A percentile compares a stretch with the other conserved stretches of the same genome.
phyloP scores from a whole-genome alignment of 2,329 filamentous ascomycete species.

The Verticillium isaacii region DNA sequence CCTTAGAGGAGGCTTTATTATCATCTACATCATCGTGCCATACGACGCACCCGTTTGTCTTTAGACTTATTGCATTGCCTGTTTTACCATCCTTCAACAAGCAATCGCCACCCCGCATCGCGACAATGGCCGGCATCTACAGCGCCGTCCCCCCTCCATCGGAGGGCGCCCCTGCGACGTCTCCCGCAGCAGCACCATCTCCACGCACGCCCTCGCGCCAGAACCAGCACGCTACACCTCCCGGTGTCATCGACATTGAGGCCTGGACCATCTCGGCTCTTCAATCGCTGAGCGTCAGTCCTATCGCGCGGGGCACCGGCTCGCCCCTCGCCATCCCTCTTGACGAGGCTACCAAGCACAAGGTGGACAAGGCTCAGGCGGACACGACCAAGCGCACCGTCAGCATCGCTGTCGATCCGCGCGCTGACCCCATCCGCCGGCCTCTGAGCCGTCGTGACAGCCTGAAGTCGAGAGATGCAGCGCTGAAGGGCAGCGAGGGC shows the following conservation, averaged over 20 bases:
- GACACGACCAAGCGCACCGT: slow-evolving; percentile 7
- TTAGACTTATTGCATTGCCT: not conserved
- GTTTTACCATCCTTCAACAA: not conserved
- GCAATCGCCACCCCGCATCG: not conserved
- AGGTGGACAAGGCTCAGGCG: slow-evolving; percentile 4
- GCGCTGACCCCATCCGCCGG: slow-evolving; percentile 30
- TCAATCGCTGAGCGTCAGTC: slow-evolving; percentile 49
- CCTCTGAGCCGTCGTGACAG: slow-evolving; percentile 50
- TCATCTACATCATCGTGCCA: not conserved
- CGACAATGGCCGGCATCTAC: slow-evolving; percentile 44
- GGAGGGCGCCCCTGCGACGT: slow-evolving; percentile 13
- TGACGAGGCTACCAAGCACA: slow-evolving; percentile 43
- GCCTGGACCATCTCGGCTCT: slow-evolving; percentile 61
- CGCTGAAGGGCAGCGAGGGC: slow-evolving; percentile 88
- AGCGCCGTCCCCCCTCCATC: slow-evolving; percentile 47
- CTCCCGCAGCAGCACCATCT: slow-evolving; percentile 12
- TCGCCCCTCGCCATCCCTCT: slow-evolving; percentile 70
- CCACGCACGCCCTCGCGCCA: slow-evolving; percentile 15
- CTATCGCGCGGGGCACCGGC: slow-evolving; percentile 54
- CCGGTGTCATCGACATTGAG: slow-evolving; percentile 52
- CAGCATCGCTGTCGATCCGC: slow-evolving; percentile 17
- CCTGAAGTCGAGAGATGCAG: slow-evolving; percentile 59
- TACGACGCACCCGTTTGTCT: not conserved
- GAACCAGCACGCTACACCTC: slow-evolving; percentile 6
- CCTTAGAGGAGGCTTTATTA: not conserved